A percentile compares a stretch with the other conserved stretches of the same genome.
Evolutionary conservation across 108 stramenopile species (phyloP).

Genomic region (Chaetoceros muelleri): DNA sequence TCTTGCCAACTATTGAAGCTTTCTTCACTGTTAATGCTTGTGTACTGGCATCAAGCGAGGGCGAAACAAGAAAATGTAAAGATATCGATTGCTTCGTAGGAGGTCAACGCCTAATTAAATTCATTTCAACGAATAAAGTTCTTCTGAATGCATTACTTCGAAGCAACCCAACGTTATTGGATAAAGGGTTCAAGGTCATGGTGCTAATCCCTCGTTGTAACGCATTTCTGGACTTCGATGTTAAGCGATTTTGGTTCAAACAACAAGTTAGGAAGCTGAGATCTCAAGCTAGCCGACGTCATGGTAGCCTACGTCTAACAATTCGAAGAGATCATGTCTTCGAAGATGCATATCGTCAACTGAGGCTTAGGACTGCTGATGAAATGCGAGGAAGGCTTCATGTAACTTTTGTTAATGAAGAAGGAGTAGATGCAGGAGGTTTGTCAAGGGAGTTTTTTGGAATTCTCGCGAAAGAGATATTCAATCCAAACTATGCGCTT

Average conservation of each 20-base stretch:
- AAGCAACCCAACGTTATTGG: conserved; percentile 79
- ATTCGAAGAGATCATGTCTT: conserved; percentile 85
- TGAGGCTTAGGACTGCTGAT: conserved; percentile 85
- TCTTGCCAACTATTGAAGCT: conserved; percentile 90
- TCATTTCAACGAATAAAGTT: conserved; percentile 77
- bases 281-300: conserved; percentile 77
- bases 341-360: conserved; percentile 93
- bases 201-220: conserved; percentile 78
- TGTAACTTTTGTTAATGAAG: conserved; percentile 92
- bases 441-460: conserved; percentile 95
- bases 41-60: conserved; percentile 14
- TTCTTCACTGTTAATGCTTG: conserved; percentile 90
- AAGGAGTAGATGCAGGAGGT: conserved; percentile 98
- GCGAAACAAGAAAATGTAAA: conserved; percentile 7
- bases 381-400: conserved; percentile 91
- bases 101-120: conserved; percentile 57
- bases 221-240: conserved; percentile 86
- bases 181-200: conserved; percentile 76
- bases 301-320: conserved; percentile 81
- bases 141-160: conserved; percentile 86
- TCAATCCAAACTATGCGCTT: conserved; percentile 96
- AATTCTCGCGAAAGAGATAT: conserved; percentile 95
- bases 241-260: conserved; percentile 87
- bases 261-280: conserved; percentile 73
- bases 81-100: conserved; percentile 34